These are phyloP conservation scores for Solanum arcanum DNA, from an alignment of 257 asterid genomes.

Conservation along the genomic window DNA sequence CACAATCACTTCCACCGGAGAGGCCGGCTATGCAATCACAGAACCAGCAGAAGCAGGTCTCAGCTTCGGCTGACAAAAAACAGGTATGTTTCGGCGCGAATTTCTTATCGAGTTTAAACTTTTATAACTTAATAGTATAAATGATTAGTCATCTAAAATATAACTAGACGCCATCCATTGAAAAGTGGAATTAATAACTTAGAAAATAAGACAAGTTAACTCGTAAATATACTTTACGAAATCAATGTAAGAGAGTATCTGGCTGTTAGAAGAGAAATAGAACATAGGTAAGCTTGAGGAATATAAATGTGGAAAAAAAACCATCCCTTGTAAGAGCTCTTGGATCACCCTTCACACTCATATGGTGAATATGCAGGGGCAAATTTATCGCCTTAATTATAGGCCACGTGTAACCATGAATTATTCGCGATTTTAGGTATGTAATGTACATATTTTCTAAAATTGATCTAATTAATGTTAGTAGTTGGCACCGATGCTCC, in stretches of 20 bases:
- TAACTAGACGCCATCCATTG: background rate
- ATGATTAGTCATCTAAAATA: background rate
- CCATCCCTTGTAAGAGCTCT: background rate
- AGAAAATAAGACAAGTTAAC: background rate
- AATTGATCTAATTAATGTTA: background rate
- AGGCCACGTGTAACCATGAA: background rate
- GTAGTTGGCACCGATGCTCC: background rate
- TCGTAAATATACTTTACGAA: background rate
- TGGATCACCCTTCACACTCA: background rate
- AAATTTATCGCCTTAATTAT: background rate
- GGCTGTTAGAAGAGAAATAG: background rate
- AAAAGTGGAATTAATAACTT: background rate
- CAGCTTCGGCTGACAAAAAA: slow-evolving; percentile 22
- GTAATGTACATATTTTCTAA: background rate
- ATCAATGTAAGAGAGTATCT: background rate
- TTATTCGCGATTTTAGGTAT: background rate
- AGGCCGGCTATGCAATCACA: slow-evolving; percentile 18
- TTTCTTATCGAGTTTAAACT: background rate
- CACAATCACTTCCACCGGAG: background rate
- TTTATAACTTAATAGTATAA: background rate
- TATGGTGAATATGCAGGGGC: background rate
- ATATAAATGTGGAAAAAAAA: background rate
- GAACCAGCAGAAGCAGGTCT: slow-evolving; percentile 12
- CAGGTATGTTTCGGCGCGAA: background rate
- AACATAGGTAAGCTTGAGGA: background rate